Evolutionary conservation across 2,329 filamentous ascomycete genomes (phyloP), one percentile per base, ranked within the genome.

Genomic region (Fusarium newnesense): DNA sequence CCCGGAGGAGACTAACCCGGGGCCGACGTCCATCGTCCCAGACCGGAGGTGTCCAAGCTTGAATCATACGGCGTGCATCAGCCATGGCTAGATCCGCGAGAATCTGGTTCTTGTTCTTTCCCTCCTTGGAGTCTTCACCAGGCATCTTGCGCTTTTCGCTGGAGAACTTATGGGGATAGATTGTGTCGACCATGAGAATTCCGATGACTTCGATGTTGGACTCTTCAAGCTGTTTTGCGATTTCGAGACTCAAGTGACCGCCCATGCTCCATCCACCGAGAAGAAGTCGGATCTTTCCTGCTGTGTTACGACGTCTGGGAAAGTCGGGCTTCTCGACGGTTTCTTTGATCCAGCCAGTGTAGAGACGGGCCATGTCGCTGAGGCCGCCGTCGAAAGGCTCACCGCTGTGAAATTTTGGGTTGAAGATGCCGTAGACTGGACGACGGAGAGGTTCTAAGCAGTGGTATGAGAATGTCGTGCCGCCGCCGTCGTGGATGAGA

Each of bases 401-500:
- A 12, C 83, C 85, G 3, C 83, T 82, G 67, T 82, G 78, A 74
- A 89, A 90, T 65, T 82, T 81, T 9, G 88, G 87, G 76, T 91
- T 91, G 67, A 84, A 80, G 62, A 91, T 87, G 58, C 85, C 89
- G 70, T 87, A 89, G 42, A 89, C 79, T 24, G 82, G 79, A 9
- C 89, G 87, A 39, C 80, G 79, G 28, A 90, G 81, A 3, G 82
- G 75, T 24, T 85, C 83, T 8, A 91, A 82, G 69, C 85, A 87
- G 79, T 88, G 84, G 77, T 91, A 91, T 72, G 84, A 85, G 75
- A 88, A 90, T 5, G 85, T 86, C 4, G 89, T 91, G 76, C 89
- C 89, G 72, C 89, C 88, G 71, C 89, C 89, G 69, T 91, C 89
- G 79, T 91, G 89, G 43, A 90, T 81, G 47, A 91, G 83, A 64